These are phyloP conservation scores for Phytophthora meadii DNA, from an alignment of 352 stramenopile genomes.

Conservation along the genomic window DNA sequence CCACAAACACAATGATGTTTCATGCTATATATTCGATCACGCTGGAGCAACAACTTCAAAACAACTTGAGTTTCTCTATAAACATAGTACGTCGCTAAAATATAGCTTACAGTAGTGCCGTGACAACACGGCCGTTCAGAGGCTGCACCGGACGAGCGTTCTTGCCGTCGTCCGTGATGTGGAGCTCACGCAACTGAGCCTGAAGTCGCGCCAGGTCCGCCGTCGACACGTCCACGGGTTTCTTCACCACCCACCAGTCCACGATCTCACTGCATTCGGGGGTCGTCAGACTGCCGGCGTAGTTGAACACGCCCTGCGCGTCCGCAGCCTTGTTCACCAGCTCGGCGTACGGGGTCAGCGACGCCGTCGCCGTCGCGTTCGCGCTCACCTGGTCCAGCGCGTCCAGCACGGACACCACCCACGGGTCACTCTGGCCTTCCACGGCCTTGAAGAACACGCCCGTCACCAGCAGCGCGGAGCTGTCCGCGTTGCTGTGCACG, in stretches of 20 bases:
- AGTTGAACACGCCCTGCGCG: conserved; percentile 47
- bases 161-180: conserved; percentile 39
- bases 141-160: conserved; percentile 40
- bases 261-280: conserved; percentile 36
- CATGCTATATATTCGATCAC: no score
- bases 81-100: no score
- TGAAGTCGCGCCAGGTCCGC: conserved; percentile 38
- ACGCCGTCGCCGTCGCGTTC: conserved; percentile 10
- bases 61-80: no score
- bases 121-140: conserved; percentile 37
- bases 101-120: conserved; percentile 8
- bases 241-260: conserved; percentile 46
- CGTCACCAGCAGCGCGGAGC: conserved; percentile 40
- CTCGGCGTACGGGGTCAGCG: conserved; percentile 26
- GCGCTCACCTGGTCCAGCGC: conserved; percentile 29
- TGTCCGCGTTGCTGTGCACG: conserved; percentile 43
- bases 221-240: conserved; percentile 44
- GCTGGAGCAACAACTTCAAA: no score
- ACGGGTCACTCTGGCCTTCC: conserved; percentile 27
- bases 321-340: conserved; percentile 21
- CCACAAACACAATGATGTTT: no score
- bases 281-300: conserved; percentile 64
- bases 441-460: conserved; percentile 33
- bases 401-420: conserved; percentile 36
- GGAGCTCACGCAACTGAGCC: conserved; percentile 25